phyloP scores from a whole-genome alignment of 1,284 basidiomycete genomes.

The Macrocystidia cucumis region DNA sequence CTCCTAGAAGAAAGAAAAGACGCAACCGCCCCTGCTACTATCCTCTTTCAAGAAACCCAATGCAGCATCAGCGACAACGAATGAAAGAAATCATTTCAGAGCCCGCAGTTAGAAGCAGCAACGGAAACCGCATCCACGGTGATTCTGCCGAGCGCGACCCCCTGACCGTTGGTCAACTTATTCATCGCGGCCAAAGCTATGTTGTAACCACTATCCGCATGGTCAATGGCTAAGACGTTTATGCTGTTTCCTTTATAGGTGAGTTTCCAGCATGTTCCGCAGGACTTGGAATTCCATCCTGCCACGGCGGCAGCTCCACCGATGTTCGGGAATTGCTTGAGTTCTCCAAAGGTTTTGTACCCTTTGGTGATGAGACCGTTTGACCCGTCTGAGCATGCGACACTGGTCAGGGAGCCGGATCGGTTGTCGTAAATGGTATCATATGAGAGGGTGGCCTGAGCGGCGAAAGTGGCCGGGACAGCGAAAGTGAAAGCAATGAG shows the following conservation, averaged over 20 bases:
- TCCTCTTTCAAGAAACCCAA: too few relatives aligned
- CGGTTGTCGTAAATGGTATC: slow-evolving; percentile 35
- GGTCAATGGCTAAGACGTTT: slow-evolving; percentile 26
- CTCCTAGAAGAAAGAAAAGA: too few relatives aligned
- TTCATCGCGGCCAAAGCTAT: slow-evolving; percentile 30
- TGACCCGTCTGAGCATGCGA: slow-evolving; percentile 43
- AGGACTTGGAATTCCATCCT: slow-evolving; percentile 31
- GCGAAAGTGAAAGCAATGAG: slow-evolving; percentile 1
- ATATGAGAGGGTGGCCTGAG: slow-evolving; percentile 23
- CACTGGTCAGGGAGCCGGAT: slow-evolving; percentile 20
- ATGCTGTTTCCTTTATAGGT: slow-evolving; percentile 19
- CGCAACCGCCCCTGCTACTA: too few relatives aligned
- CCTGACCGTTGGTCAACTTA: slow-evolving; percentile 25
- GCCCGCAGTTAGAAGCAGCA: slow-evolving; percentile 19
- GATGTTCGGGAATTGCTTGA: slow-evolving; percentile 44
- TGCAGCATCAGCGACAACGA: too few relatives aligned
- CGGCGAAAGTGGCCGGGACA: slow-evolving; percentile 7
- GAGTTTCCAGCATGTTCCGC: slow-evolving; percentile 39
- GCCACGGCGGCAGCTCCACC: slow-evolving; percentile 35
- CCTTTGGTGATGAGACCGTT: slow-evolving; percentile 35
- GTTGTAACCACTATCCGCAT: slow-evolving; percentile 22
- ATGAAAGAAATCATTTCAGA: slow-evolving; percentile 10
- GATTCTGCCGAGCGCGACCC: slow-evolving; percentile 23
- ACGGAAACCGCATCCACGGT: slow-evolving; percentile 23
- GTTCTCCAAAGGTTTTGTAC: slow-evolving; percentile 35